phyloP scores from a whole-genome alignment of 2,329 filamentous ascomycete species.

The Epichloe uncinata region DNA sequence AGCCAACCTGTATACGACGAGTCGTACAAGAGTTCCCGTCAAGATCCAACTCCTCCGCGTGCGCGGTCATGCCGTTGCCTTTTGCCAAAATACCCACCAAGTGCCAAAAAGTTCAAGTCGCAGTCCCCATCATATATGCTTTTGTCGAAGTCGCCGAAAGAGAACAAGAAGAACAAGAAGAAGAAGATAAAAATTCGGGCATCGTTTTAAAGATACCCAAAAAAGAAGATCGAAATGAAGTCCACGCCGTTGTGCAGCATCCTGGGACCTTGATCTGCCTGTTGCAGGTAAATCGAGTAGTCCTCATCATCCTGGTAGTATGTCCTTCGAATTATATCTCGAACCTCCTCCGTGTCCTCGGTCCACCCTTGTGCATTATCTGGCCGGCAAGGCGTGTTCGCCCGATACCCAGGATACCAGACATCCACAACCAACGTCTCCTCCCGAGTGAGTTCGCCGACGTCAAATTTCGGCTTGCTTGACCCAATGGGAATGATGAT shows the following conservation, averaged over 20 bases:
- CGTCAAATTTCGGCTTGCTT: background rate
- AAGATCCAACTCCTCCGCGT: too few relatives aligned
- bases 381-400: background rate
- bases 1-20: too few relatives aligned
- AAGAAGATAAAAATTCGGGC: too few relatives aligned
- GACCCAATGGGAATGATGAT: background rate
- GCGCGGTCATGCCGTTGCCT: too few relatives aligned
- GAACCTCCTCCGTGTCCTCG: background rate
- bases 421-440: background rate
- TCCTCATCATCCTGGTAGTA: background rate
- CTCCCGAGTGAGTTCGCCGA: background rate
- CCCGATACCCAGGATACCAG: background rate
- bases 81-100: too few relatives aligned
- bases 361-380: background rate
- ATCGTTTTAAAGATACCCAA: too few relatives aligned
- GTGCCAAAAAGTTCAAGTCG: too few relatives aligned
- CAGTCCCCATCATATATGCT: too few relatives aligned
- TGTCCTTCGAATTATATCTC: background rate
- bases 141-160: too few relatives aligned
- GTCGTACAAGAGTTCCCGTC: too few relatives aligned
- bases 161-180: too few relatives aligned
- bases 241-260: background rate
- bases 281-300: background rate
- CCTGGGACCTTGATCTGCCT: background rate
- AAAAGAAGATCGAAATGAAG: background rate